Evolutionary conservation across 2,329 filamentous ascomycete species (phyloP).

Genomic region (Aphanocladium album): DNA sequence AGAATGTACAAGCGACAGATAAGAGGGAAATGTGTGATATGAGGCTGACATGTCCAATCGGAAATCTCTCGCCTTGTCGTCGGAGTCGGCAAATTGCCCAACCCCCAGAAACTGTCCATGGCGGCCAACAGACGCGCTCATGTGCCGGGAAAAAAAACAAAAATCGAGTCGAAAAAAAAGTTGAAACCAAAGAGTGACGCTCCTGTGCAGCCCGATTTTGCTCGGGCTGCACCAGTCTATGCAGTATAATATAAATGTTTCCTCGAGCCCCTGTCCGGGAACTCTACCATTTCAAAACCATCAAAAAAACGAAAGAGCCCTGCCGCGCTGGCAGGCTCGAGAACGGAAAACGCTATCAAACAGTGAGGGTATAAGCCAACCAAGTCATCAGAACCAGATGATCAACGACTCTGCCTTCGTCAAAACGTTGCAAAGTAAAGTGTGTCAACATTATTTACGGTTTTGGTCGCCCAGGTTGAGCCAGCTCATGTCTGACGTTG

Average conservation of each 20-base stretch:
- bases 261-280: background rate
- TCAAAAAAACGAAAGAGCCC: background rate
- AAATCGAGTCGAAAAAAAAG: background rate
- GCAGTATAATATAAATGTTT: slow-evolving; percentile 9
- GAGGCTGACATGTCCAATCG: slow-evolving; percentile 29
- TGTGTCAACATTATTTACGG: slow-evolving; percentile 19
- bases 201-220: slow-evolving; percentile 14
- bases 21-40: slow-evolving; percentile 24
- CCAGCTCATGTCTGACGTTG: slow-evolving; percentile 71
- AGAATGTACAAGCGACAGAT: slow-evolving; percentile 28
- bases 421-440: slow-evolving; percentile 7
- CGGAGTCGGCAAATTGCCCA: slow-evolving; percentile 9
- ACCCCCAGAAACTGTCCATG: background rate
- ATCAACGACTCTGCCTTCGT: slow-evolving; percentile 15
- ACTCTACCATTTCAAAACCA: background rate
- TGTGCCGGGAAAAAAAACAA: background rate
- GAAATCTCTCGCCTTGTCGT: slow-evolving; percentile 20
- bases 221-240: slow-evolving; percentile 14
- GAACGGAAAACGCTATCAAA: slow-evolving; percentile 13
- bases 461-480: slow-evolving; percentile 59
- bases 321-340: slow-evolving; percentile 9
- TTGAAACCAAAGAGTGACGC: slow-evolving; percentile 16
- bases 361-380: slow-evolving; percentile 15
- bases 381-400: slow-evolving; percentile 14
- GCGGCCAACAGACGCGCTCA: background rate